Percentiles rank a stretch among this genome's conserved stretches.
Evolutionary conservation across 352 stramenopile genomes (phyloP).

Genomic region (Phytophthora pseudosyringae): DNA sequence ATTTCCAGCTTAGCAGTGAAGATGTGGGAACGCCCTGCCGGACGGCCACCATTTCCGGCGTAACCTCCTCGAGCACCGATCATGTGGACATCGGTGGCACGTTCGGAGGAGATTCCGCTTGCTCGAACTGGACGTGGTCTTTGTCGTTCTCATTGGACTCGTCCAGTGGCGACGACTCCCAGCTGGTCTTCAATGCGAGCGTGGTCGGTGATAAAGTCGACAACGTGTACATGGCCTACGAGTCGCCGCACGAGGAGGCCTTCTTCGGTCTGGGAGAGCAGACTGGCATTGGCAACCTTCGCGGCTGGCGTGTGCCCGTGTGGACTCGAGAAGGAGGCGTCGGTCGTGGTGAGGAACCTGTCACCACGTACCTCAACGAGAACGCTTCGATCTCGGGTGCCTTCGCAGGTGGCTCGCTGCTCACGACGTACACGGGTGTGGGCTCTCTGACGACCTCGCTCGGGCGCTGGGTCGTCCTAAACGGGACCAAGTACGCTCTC

Average conservation of each 20-base stretch:
- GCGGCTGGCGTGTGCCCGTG: constrained; percentile 31
- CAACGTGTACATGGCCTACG: constrained; percentile 36
- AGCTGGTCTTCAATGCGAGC: constrained; percentile 32
- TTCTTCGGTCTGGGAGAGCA: constrained; percentile 36
- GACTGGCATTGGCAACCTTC: constrained; percentile 33
- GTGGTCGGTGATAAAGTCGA: constrained; percentile 24
- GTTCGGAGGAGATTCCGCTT: constrained; percentile 19
- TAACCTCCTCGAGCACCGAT: constrained; percentile 8
- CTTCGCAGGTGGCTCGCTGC: constrained; percentile 28
- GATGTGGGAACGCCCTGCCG: constrained; percentile 15
- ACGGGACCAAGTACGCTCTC: constrained; percentile 33
- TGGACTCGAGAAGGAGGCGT: constrained; percentile 34
- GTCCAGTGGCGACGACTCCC: constrained; percentile 12
- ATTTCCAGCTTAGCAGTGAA: constrained; percentile 31
- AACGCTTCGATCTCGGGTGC: constrained; percentile 31
- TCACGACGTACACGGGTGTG: constrained; percentile 34
- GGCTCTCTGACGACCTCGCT: constrained; percentile 27
- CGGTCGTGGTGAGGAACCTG: constrained; percentile 30
- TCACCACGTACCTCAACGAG: constrained; percentile 36
- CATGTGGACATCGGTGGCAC: constrained; percentile 18
- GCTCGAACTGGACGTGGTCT: constrained; percentile 23
- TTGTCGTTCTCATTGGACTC: constrained; percentile 17
- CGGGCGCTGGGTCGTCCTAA: constrained; percentile 30
- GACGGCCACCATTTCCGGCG: background rate
- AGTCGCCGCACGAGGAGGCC: constrained; percentile 29